phyloP scores from a whole-genome alignment of 2,329 filamentous ascomycete species.

The Calonectria pauciramosa region DNA sequence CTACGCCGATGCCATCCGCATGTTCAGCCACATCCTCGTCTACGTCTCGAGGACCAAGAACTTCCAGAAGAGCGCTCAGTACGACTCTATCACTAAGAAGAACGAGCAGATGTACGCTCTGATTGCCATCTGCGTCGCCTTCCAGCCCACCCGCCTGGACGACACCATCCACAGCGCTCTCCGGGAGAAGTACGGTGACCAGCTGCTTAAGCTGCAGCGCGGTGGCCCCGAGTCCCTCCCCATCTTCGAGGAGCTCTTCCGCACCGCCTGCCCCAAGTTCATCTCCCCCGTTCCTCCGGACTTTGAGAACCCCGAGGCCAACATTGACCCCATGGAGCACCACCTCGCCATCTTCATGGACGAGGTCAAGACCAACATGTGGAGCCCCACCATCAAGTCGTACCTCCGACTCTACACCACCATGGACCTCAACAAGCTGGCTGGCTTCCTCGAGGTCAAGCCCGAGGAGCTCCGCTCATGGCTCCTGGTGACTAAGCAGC shows the following conservation, averaged over 20 bases:
- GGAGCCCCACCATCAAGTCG: constrained; percentile 96
- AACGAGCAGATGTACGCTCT: constrained; percentile 99
- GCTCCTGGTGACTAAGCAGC: constrained; percentile 98
- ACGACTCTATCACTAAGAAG: constrained; percentile 99
- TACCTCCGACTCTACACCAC: constrained; percentile 99
- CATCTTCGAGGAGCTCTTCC: constrained; percentile 98
- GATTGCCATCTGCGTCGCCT: constrained; percentile 98
- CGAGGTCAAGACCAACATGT: constrained; percentile 99
- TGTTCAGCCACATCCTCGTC: constrained; percentile 99
- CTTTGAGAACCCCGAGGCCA: constrained; percentile 96
- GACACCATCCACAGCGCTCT: constrained; percentile 99
- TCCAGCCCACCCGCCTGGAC: constrained; percentile 96
- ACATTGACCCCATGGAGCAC: constrained; percentile 97
- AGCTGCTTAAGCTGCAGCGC: constrained; percentile 95
- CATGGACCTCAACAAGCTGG: constrained; percentile 98
- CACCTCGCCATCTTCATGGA: constrained; percentile 99
- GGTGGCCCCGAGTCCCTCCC: constrained; percentile 95
- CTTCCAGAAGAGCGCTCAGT: constrained; percentile 99
- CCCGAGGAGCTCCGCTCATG: constrained; percentile 95
- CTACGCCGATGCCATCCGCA: constrained; percentile 98
- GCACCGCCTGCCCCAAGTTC: constrained; percentile 98
- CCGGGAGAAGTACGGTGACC: constrained; percentile 98
- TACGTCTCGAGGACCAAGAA: constrained; percentile 99
- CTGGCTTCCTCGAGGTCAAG: constrained; percentile 96
- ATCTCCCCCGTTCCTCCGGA: constrained; percentile 97